Evolutionary conservation across 2,329 filamentous ascomycete species (phyloP), one percentile per base, ranked within the genome.

Genomic region (Penicillium janthinellum): DNA sequence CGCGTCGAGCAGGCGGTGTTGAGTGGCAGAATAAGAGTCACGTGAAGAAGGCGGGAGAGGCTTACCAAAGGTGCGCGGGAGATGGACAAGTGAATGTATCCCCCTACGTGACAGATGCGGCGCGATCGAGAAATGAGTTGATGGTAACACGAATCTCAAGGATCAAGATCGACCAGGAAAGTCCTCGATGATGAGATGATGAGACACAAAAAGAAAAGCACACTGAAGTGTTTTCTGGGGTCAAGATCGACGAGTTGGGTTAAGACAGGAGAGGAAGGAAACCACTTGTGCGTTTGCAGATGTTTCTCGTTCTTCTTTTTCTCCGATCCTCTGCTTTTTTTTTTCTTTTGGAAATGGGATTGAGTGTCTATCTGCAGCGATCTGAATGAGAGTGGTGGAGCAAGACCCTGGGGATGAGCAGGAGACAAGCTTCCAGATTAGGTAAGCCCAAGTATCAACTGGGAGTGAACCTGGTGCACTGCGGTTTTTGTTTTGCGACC

Each of bases 21-120:
- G 38, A 49, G 50, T 28, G 57, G 49, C 49, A 60, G 53, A 61
- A 62, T n/a, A 11, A 1, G 5, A 5, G 28, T 25, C 49, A 47
- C 10, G 41, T 39, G 34, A 47, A 8, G 47, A 20, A 20, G 8
- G 22, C 22, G 4, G 22, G 4, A 11, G 5, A 61, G 63, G 62
- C 80, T 77, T 83, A 83, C 81, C 84, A 77, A 85, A 77, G 84
- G 38, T 34, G 25, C 4, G 85, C 80, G 86, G 90, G 92, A 96
- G 92, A 96, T 90, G 83, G 92, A 96, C 92, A 96, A 96, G 78
- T 89, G 79, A 96, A 96, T 96, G 92, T 92, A 90, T 96, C 92
- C 90, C 67, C 92, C 91, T 70, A 73, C 67, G 70, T 62, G 58
- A 58, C 60, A 35, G 59, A 60, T 60, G 65, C 61, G 52, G 47